Conservation (phyloP, 495 filamentous ascomycete genomes). For the Xeromyces bisporus region DNA sequence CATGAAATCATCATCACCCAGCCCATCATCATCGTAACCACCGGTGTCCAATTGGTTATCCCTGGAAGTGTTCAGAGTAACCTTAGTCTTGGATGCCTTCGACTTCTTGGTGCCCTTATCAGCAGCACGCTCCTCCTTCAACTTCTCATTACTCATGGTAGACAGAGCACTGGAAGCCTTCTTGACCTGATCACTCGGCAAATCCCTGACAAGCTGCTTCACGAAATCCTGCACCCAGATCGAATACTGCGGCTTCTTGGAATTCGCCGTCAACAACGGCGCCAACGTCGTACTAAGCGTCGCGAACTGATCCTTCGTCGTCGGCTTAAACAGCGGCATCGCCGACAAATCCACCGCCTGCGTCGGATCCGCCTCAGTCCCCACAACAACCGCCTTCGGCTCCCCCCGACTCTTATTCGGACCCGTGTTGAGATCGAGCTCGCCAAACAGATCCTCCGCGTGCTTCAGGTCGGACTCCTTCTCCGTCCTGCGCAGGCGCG, state of each 20-base stretch:
- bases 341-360: constrained; percentile 62
- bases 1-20: constrained; percentile 56
- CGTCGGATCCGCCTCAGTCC: constrained; percentile 52
- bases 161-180: constrained; percentile 77
- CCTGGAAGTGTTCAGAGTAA: constrained; percentile 52
- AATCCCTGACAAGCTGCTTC: constrained; percentile 73
- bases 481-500: constrained; percentile 58
- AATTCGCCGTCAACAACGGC: constrained; percentile 53
- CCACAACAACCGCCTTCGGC: constrained; percentile 42
- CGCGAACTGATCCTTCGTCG: constrained; percentile 68
- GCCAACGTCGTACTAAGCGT: constrained; percentile 54
- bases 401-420: constrained; percentile 40
- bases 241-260: constrained; percentile 79
- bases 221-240: constrained; percentile 81
- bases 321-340: constrained; percentile 75
- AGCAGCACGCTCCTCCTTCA: constrained; percentile 92
- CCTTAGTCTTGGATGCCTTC: constrained; percentile 90
- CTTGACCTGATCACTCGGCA: constrained; percentile 84
- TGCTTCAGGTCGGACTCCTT: constrained; percentile 80
- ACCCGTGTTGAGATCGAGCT: constrained; percentile 49
- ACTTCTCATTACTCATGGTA: constrained; percentile 85
- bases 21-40: constrained; percentile 65
- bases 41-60: constrained; percentile 52
- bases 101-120: constrained; percentile 94
- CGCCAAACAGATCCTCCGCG: constrained; percentile 80